Evolutionary conservation across 176 grass and related monocot genomes (phyloP).

Genomic region (barley (Hordeum vulgare)): DNA sequence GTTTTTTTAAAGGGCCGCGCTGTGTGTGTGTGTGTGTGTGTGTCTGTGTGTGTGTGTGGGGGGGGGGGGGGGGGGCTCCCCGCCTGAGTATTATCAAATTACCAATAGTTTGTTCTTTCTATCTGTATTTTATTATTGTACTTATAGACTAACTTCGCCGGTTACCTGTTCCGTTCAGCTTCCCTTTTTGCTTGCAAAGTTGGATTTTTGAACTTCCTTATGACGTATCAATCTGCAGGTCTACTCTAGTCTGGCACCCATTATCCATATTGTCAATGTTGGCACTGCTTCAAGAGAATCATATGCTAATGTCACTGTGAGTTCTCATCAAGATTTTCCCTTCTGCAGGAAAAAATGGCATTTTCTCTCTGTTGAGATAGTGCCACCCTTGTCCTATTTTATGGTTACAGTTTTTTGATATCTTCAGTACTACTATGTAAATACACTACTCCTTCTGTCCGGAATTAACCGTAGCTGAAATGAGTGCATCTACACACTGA

Average conservation of each 20-base stretch:
- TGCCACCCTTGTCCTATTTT: too few relatives aligned
- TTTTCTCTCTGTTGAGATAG: neutral
- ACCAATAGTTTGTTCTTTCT: neutral
- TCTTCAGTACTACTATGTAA: too few relatives aligned
- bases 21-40: too few relatives aligned
- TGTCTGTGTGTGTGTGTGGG: too few relatives aligned
- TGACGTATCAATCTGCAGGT: slow-evolving; percentile 44
- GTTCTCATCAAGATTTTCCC: slow-evolving; percentile 24
- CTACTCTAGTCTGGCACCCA: slow-evolving; percentile 68
- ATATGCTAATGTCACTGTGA: slow-evolving; percentile 76
- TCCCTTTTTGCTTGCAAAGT: neutral
- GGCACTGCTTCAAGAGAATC: slow-evolving; percentile 59
- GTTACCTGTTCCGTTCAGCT: neutral
- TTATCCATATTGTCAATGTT: slow-evolving; percentile 75
- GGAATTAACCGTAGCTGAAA: too few relatives aligned
- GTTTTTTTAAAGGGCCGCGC: too few relatives aligned
- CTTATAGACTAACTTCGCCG: neutral
- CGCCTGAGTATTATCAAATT: too few relatives aligned
- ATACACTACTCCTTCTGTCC: too few relatives aligned
- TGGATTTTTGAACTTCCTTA: neutral
- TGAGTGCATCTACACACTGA: too few relatives aligned
- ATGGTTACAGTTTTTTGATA: too few relatives aligned
- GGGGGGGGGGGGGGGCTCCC: too few relatives aligned
- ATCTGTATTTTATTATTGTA: neutral
- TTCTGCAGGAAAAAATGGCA: slow-evolving; percentile 6